These are phyloP conservation scores for Penicillium daleae DNA, from an alignment of 495 filamentous ascomycete genomes.

Conservation along the genomic window DNA sequence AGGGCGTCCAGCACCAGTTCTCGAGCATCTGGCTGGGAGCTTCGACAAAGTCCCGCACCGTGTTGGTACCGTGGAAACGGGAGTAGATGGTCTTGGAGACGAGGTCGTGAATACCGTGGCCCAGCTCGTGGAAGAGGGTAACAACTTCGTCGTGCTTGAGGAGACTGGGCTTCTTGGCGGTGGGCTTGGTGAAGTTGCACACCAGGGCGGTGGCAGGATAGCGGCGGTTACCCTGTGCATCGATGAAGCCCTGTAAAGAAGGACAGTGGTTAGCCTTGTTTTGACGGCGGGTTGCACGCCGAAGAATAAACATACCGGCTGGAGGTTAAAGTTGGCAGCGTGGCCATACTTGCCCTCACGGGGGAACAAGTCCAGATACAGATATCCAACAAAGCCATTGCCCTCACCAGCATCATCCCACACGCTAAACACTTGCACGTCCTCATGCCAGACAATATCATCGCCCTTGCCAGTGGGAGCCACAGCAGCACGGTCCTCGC, in stretches of 20 bases:
- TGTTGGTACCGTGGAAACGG: slow-evolving; percentile 74
- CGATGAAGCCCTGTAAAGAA: slow-evolving; percentile 56
- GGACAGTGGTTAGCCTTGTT: not conserved
- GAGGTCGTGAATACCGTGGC: slow-evolving; percentile 76
- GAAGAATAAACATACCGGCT: slow-evolving; percentile 52
- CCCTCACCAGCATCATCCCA: slow-evolving; percentile 71
- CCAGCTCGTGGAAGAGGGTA: slow-evolving; percentile 75
- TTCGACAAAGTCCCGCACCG: slow-evolving; percentile 74
- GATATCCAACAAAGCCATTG: slow-evolving; percentile 68
- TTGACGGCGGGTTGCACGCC: not conserved
- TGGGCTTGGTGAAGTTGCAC: slow-evolving; percentile 73
- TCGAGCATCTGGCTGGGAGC: slow-evolving; percentile 75
- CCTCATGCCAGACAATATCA: slow-evolving; percentile 73
- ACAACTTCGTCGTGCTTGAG: slow-evolving; percentile 73
- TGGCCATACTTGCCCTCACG: slow-evolving; percentile 71
- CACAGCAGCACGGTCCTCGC: slow-evolving; percentile 58
- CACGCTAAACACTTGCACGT: slow-evolving; percentile 70
- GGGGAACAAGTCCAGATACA: slow-evolving; percentile 71
- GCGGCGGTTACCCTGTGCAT: slow-evolving; percentile 58
- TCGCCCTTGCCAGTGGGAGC: slow-evolving; percentile 60
- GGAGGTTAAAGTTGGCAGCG: slow-evolving; percentile 78
- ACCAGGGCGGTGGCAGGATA: slow-evolving; percentile 73
- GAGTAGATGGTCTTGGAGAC: slow-evolving; percentile 68
- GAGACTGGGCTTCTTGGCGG: slow-evolving; percentile 68
- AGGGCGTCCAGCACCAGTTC: slow-evolving; percentile 77